Conservation (phyloP, 768 basidiomycete species). For the Naganishia friedmannii region DNA sequence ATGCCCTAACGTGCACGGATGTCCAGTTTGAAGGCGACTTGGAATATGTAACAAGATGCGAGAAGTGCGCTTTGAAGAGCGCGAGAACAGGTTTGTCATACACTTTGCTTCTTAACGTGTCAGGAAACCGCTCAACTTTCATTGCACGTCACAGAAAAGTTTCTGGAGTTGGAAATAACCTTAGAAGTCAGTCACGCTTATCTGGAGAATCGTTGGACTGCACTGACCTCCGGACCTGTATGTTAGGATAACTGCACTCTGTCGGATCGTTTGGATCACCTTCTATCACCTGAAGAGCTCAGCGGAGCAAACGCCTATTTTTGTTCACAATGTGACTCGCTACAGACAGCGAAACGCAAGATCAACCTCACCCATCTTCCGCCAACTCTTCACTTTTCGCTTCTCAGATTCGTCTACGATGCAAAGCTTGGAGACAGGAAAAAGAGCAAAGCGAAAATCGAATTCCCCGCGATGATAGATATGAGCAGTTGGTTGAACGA, state of each 20-base stretch:
- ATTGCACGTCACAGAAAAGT: conserved; percentile 51
- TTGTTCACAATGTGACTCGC: conserved; percentile 68
- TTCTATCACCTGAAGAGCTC: conserved; percentile 68
- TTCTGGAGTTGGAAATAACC: conserved; percentile 83
- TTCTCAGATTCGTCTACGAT: conserved; percentile 91
- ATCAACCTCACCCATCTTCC: conserved; percentile 70
- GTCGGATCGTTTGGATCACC: conserved; percentile 66
- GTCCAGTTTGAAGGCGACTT: conserved; percentile 80
- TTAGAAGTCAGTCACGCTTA: conserved; percentile 61
- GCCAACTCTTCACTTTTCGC: conserved; percentile 80
- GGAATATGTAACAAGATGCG: conserved; percentile 75
- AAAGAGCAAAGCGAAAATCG: conserved; percentile 77
- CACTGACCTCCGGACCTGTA: background rate
- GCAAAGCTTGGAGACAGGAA: conserved; percentile 71
- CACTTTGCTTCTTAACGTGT: conserved; percentile 8
- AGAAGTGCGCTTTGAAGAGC: conserved; percentile 66
- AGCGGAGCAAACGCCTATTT: conserved; percentile 81
- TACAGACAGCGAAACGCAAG: conserved; percentile 76
- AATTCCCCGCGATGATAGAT: conserved; percentile 71
- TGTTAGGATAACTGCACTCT: conserved; percentile 59
- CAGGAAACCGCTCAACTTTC: background rate
- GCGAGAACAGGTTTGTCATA: conserved; percentile 53
- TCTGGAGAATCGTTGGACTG: too few species aligned
- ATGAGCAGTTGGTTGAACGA: conserved; percentile 56
- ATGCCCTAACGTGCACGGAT: background rate